A percentile compares a stretch with the other conserved stretches of the same genome.
Conservation (phyloP, 192 early-diverging fungal species). For the Coemansia sp. region DNA sequence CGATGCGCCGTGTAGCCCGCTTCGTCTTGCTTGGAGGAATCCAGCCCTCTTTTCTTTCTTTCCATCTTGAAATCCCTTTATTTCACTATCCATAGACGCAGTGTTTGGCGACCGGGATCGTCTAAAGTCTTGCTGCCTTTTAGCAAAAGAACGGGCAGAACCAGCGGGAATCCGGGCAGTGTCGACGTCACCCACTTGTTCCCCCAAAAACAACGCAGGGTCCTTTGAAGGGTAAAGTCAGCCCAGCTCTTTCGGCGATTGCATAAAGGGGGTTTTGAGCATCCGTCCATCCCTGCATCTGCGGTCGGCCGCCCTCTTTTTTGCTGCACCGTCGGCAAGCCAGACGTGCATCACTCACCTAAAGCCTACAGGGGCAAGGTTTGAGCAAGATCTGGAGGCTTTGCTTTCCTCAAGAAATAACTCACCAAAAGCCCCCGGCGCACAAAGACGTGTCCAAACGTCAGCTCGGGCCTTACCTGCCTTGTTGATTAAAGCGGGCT, state of each 20-base stretch:
- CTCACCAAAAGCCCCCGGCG: not conserved
- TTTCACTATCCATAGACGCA: not conserved
- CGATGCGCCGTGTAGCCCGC: not conserved
- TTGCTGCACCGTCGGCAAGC: constrained; percentile 4
- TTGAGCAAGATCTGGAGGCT: not conserved
- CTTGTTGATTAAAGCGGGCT: constrained; percentile 41
- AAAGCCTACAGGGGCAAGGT: not conserved
- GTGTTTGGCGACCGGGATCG: not conserved
- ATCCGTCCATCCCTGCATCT: constrained; percentile 3
- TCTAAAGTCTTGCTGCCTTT: constrained; percentile 4
- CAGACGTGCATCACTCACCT: not conserved
- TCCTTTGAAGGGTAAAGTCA: constrained; percentile 12
- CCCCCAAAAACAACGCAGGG: constrained; percentile 10
- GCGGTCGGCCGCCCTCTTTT: not conserved
- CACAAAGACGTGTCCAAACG: not conserved
- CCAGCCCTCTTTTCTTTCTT: not conserved
- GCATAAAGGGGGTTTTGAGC: constrained; percentile 6
- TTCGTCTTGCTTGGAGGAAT: not conserved
- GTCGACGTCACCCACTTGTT: constrained; percentile 6
- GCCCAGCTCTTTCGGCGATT: constrained; percentile 5
- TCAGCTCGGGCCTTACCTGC: not conserved
- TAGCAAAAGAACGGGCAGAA: constrained; percentile 2
- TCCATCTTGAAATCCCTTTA: not conserved
- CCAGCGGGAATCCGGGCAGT: not conserved
- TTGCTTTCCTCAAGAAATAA: not conserved